Evolutionary conservation across 2,329 filamentous ascomycete genomes (phyloP), one percentile per base, ranked within the genome.

Genomic region (Colletotrichum cuscutae): DNA sequence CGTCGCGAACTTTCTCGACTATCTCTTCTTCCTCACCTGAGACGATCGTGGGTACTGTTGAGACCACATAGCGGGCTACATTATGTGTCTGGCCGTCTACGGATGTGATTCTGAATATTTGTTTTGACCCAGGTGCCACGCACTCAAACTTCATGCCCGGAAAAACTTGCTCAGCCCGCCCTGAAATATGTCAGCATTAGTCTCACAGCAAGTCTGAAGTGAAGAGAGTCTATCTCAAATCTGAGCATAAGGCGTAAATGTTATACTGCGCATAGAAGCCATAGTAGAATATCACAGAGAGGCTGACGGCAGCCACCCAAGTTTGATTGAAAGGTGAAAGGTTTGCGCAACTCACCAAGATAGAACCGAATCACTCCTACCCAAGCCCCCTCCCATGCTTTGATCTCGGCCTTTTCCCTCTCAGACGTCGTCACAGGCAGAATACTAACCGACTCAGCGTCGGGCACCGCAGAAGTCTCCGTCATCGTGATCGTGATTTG

Each of bases 111-210:
- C 86, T 86, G 78, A 95, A 95, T 19, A 87, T 88, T 66, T 91
- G 87, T 76, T 88, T 90, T 37, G 86, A 84, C 4, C 88, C 88
- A 72, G 85, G 87, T 49, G 87, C 85, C 54, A 87, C 78, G 24
- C 91, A 88, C 32, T 95, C 93, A 74, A 97, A 90, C 0, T 88
- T 84, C 84, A 95, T 90, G 5, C 93, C 93, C 3, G 91, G 88
- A 42, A 92, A 89, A 22, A 97, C 84, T 54, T 92, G 87, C 72
- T 95, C 94, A 37, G 93, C 89, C 68, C 89, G 86, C 49, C 84
- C 90, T 91, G 74, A 5, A 24, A 2, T 9, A 37, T 7, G 12
- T n/a, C 8, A 26, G 35, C 8, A 28, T 61, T 26, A 46, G 67
- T n/a, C 5, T 19, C 46, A 15, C n/a, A 67, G 78, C 59, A 76